Evolutionary conservation across 2,329 filamentous ascomycete species (phyloP).

Genomic region (Ceratocystis cubensis): DNA sequence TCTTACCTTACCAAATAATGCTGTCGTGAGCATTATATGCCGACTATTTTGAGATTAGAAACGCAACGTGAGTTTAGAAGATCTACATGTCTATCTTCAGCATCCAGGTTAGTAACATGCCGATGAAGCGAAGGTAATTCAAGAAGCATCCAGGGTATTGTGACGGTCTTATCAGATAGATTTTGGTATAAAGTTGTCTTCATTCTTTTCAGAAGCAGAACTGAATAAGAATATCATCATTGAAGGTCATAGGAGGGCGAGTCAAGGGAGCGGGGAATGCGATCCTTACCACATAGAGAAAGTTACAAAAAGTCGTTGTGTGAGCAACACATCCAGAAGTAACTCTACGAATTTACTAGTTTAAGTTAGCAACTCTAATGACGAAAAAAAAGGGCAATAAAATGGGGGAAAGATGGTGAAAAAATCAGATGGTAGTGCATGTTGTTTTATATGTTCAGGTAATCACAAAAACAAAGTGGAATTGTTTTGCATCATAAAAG

Average conservation of each 20-base stretch:
- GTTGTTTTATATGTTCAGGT: constrained; percentile 39
- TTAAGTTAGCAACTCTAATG: not conserved
- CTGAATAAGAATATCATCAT: constrained; percentile 57
- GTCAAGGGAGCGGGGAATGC: not conserved
- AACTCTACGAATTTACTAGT: not conserved
- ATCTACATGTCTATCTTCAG: not conserved
- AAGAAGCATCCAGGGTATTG: not conserved
- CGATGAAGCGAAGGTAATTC: not conserved
- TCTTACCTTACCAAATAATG: not conserved
- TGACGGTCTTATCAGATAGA: not conserved
- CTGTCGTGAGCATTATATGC: not conserved
- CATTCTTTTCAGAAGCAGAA: constrained; percentile 64
- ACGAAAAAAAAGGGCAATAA: not conserved
- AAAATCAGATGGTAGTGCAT: constrained; percentile 65
- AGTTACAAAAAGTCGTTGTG: not conserved
- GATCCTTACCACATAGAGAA: not conserved
- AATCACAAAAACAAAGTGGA: constrained; percentile 22
- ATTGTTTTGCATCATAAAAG: constrained; percentile 20
- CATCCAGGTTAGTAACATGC: not conserved
- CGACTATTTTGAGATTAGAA: not conserved
- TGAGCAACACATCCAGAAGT: not conserved
- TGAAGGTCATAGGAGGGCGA: constrained; percentile 25
- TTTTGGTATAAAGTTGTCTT: constrained; percentile 49
- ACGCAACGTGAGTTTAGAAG: not conserved
- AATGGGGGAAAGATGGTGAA: not conserved